Evolutionary conservation across 1,284 basidiomycete genomes (phyloP).

Genomic region (Leccinum variabile): DNA sequence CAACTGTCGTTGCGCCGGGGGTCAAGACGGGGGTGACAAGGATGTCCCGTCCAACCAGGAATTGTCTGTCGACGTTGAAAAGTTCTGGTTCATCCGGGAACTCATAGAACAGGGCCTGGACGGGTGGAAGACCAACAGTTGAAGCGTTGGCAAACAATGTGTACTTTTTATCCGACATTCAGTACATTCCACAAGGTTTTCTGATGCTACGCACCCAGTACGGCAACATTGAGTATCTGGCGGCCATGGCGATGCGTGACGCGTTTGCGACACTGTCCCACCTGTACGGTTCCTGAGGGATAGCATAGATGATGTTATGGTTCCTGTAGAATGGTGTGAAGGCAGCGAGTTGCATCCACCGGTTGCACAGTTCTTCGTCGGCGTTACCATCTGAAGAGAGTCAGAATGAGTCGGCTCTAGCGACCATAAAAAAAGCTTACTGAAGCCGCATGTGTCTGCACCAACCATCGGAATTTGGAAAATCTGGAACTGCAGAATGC

Average conservation of each 20-base stretch:
- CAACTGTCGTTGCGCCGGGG: constrained; percentile 48
- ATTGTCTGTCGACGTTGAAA: constrained; percentile 66
- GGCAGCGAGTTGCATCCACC: constrained; percentile 81
- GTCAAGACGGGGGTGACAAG: constrained; percentile 73
- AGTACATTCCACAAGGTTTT: constrained; percentile 18
- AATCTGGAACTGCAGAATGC: constrained; percentile 73
- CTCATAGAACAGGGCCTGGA: constrained; percentile 75
- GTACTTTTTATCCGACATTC: constrained; percentile 45
- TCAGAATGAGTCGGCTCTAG: constrained; percentile 9
- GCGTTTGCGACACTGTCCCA: constrained; percentile 77
- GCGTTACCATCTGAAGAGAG: constrained; percentile 56
- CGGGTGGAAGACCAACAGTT: constrained; percentile 59
- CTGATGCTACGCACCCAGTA: constrained; percentile 62
- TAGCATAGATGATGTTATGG: constrained; percentile 59
- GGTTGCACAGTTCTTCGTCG: constrained; percentile 77
- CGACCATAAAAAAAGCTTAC: constrained; percentile 34
- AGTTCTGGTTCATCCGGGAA: constrained; percentile 70
- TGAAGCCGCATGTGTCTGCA: constrained; percentile 69
- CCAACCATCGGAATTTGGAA: constrained; percentile 79
- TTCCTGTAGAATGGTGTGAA: constrained; percentile 74
- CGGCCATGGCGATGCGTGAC: constrained; percentile 66
- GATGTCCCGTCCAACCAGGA: constrained; percentile 66
- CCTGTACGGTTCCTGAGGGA: constrained; percentile 70
- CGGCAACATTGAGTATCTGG: constrained; percentile 67
- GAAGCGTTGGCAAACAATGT: constrained; percentile 75